Base-by-base conservation (phyloP, 805 yeast species). In the Kodamaea fukazawae region DNA sequence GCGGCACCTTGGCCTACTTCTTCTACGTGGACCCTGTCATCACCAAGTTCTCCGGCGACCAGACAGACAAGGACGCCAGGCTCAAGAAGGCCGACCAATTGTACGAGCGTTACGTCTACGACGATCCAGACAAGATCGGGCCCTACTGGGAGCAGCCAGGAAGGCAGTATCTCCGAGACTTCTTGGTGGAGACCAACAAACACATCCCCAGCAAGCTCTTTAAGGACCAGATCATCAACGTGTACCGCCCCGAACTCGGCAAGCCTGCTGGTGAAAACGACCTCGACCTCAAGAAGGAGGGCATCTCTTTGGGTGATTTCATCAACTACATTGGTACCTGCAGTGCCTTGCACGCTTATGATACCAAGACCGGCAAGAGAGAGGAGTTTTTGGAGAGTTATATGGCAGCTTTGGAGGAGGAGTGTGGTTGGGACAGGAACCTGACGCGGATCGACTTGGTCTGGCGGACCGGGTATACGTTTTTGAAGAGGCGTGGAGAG, bases 101-200 rank as follows among this genome's bases (percentile, higher is more conserved):
- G 14, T 66, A 72, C 61, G 51, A 58, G 31, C 60, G 67, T 30
- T 59, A 66, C 35, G 65, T 62, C 4, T 76, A 76, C 46, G 70
- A 66, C 18, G 65, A 63, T 34, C 66, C 73, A 0, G 53, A 58
- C 2, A 63, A 54, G 32, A 56, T 83, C 33, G 90, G 90, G 0
- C 79, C 81, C 0, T 78, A 78, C 54, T 90, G 97, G 97, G 85
- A 86, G 51, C 84, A 83, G 49, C 93, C 95, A 0, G 97, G 96
- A 0, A 67, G 95, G 34, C 39, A 54, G 4, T 62, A 74, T 10
- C 58, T 90, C 25, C 63, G 81, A 37, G 46, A 63, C 5, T 53
- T 70, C 42, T 69, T 75, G 45, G 51, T 46, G 11, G 74, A 65
- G 8, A 66, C 80, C 4, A 55, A 65, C 26, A 50, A 73, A n/a